Conservation (phyloP, 2,329 filamentous ascomycete species). For the Zymoseptoria tritici region DNA sequence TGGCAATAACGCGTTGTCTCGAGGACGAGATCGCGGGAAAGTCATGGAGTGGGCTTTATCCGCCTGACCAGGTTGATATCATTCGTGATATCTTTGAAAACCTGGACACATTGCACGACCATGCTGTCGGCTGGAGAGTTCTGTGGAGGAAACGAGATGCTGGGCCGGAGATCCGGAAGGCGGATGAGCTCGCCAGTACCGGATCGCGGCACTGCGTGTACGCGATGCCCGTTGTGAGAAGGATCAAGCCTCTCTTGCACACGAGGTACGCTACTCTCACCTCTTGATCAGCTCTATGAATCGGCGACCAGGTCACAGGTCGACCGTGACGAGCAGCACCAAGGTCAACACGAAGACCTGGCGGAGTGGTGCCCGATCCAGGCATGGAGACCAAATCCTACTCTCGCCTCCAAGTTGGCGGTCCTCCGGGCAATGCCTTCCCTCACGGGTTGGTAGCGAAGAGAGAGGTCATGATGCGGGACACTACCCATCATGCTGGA, state of each 20-base stretch:
- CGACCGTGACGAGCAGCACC: not conserved
- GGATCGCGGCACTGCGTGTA: not conserved
- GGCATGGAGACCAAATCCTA: not conserved
- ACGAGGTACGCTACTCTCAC: not conserved
- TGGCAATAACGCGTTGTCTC: not conserved
- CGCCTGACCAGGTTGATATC: not conserved
- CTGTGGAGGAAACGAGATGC: not conserved
- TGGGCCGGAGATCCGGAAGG: not conserved
- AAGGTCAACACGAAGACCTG: not conserved
- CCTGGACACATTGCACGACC: not conserved
- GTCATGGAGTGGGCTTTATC: not conserved
- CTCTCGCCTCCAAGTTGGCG: not conserved
- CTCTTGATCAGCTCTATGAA: not conserved
- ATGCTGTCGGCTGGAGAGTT: not conserved
- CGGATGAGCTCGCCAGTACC: not conserved
- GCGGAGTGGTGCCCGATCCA: not conserved
- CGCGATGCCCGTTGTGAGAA: not conserved
- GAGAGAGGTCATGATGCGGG: not conserved
- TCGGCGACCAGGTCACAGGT: not conserved
- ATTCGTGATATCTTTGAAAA: not conserved
- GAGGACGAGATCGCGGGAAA: no score
- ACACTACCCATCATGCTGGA: not conserved
- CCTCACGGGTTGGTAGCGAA: not conserved
- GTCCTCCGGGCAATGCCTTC: not conserved
- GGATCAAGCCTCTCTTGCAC: not conserved